Conservation (phyloP, 306 rosid genomes). For the Dryas drummondii region DNA sequence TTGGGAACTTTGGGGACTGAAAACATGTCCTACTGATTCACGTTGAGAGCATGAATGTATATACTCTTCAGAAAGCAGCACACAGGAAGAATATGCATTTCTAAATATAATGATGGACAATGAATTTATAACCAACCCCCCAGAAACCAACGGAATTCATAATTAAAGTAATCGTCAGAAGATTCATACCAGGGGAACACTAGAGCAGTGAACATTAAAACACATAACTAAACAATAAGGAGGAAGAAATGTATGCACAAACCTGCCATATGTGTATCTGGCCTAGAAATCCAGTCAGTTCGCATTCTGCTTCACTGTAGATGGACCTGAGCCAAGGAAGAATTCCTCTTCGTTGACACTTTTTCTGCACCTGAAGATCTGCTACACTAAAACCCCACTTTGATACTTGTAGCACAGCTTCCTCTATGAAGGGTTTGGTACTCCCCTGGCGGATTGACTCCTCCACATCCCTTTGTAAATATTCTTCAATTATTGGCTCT, state of each 20-base stretch:
- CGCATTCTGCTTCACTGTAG: conserved; percentile 77
- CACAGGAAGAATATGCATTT: too few species aligned
- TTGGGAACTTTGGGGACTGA: background rate
- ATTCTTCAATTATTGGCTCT: conserved; percentile 58
- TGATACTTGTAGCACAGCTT: conserved; percentile 76
- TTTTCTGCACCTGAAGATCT: conserved; percentile 74
- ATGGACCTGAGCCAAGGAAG: conserved; percentile 85
- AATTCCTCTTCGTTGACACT: conserved; percentile 64
- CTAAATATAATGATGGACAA: too few species aligned
- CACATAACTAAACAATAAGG: background rate
- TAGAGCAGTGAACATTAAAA: background rate
- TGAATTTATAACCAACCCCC: too few species aligned
- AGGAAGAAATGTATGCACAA: conserved; percentile 25
- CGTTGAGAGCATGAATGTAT: background rate
- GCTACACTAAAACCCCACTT: conserved; percentile 75
- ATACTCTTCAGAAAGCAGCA: background rate
- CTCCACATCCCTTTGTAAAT: conserved; percentile 79
- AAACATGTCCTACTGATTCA: too few species aligned
- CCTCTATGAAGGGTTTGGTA: conserved; percentile 71
- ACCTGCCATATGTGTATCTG: conserved; percentile 96
- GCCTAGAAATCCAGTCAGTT: conserved; percentile 79
- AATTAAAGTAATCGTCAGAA: too few species aligned
- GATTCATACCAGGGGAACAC: background rate
- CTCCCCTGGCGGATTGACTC: conserved; percentile 85
- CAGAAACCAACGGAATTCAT: too few species aligned